Evolutionary conservation across 805 yeast species (phyloP).

Genomic region (Blastobotrys robertii): DNA sequence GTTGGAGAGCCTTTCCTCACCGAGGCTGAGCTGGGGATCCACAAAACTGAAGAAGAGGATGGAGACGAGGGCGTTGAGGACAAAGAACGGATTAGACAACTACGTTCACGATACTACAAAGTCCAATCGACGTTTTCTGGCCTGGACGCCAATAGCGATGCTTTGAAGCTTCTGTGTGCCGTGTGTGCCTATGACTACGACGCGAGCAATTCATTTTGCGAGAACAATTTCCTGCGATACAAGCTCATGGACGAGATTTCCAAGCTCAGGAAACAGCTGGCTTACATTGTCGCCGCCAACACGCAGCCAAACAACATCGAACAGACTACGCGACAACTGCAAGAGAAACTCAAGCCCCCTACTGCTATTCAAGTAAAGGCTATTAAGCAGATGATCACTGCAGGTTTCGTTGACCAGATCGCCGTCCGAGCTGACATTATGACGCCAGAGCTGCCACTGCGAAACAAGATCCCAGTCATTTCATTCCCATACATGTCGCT

Average conservation of each 20-base stretch:
- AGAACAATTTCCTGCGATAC: constrained; percentile 56
- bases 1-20: constrained; percentile 86
- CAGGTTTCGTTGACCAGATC: constrained; percentile 88
- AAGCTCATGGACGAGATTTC: constrained; percentile 79
- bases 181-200: constrained; percentile 79
- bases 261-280: constrained; percentile 71
- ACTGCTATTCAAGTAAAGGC: constrained; percentile 59
- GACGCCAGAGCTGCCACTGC: constrained; percentile 49
- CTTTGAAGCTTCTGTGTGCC: constrained; percentile 62
- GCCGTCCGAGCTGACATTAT: constrained; percentile 74
- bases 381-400: constrained; percentile 81
- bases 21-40: constrained; percentile 64
- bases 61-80: constrained; percentile 23
- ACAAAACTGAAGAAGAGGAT: constrained; percentile 21
- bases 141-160: constrained; percentile 69
- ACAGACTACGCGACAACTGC: constrained; percentile 43
- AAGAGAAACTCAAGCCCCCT: constrained; percentile 53
- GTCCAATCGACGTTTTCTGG: constrained; percentile 53
- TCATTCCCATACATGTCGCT: constrained; percentile 47
- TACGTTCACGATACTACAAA: constrained; percentile 45
- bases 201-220: constrained; percentile 39
- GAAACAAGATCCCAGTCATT: constrained; percentile 45
- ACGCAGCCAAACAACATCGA: constrained; percentile 23
- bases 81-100: constrained; percentile 31
- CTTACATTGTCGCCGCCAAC: constrained; percentile 60